phyloP scores from a whole-genome alignment of 1,284 basidiomycete species.

The Pseudozyma tsukubaensis region DNA sequence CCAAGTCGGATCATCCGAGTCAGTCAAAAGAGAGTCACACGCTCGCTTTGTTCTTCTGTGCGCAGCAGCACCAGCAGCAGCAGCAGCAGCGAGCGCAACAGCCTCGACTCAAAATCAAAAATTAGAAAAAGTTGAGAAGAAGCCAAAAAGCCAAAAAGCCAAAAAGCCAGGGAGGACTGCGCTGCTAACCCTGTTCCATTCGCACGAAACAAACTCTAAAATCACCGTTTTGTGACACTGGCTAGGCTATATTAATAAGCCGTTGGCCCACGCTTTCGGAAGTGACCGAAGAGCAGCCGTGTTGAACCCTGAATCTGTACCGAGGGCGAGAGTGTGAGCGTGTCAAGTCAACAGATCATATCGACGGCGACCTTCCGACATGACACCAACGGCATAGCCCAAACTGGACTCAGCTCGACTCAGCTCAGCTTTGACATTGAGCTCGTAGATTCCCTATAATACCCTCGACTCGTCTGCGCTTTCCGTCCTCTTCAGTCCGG shows the following conservation, averaged over 20 bases:
- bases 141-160: background rate
- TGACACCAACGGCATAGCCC: no score
- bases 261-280: no score
- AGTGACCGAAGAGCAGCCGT: background rate
- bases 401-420: no score
- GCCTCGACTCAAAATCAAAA: slow-evolving; percentile 1
- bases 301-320: slow-evolving; percentile 18
- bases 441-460: no score
- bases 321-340: no score
- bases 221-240: background rate
- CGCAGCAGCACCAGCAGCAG: background rate
- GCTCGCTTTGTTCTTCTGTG: background rate
- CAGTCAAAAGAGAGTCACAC: background rate
- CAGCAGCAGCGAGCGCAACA: background rate
- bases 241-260: no score
- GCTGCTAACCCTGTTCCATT: slow-evolving; percentile 1
- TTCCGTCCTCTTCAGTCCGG: no score
- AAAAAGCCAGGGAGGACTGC: background rate
- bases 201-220: slow-evolving; percentile 25
- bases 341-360: no score
- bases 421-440: no score
- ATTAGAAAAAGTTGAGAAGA: slow-evolving; percentile 1
- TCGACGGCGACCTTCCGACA: no score
- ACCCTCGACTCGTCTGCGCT: no score
- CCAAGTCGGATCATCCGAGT: background rate